Conservation (phyloP, 306 rosid species). For the Vigna angularis region DNA sequence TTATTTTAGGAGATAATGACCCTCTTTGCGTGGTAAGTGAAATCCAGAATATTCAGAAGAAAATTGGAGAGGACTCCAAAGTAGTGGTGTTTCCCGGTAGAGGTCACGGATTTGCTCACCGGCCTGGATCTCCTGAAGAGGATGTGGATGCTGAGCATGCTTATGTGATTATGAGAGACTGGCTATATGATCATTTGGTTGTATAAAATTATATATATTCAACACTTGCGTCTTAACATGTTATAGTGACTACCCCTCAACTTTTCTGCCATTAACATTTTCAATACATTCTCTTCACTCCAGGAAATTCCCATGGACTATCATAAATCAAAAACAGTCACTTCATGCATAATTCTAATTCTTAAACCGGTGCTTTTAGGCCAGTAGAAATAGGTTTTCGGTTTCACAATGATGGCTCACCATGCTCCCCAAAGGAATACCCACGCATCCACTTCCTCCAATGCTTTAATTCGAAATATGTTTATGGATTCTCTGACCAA, state of each 20-base stretch:
- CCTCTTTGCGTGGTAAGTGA: slow-evolving; percentile 64
- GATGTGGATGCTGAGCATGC: slow-evolving; percentile 89
- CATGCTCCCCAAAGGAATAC: too few relatives aligned
- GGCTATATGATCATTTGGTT: slow-evolving; percentile 63
- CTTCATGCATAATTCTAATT: neutral
- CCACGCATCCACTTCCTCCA: too few relatives aligned
- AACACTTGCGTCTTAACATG: slow-evolving; percentile 8
- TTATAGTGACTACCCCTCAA: neutral
- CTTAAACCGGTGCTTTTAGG: neutral
- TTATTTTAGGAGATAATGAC: slow-evolving; percentile 74
- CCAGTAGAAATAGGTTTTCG: neutral
- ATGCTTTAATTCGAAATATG: too few relatives aligned
- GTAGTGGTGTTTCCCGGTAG: slow-evolving; percentile 67
- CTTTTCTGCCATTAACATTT: too few relatives aligned
- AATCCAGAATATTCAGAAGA: slow-evolving; percentile 50
- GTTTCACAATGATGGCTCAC: too few relatives aligned
- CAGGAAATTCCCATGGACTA: neutral
- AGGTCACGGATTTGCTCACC: slow-evolving; percentile 85
- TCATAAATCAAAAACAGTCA: neutral
- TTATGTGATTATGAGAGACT: slow-evolving; percentile 67
- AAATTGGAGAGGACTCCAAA: slow-evolving; percentile 55
- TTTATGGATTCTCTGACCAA: too few relatives aligned
- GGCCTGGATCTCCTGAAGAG: slow-evolving; percentile 76
- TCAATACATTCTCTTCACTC: neutral
- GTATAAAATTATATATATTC: slow-evolving; percentile 19